Evolutionary conservation across 805 yeast genomes (phyloP).

Genomic region (Starmerella vaccinii): DNA sequence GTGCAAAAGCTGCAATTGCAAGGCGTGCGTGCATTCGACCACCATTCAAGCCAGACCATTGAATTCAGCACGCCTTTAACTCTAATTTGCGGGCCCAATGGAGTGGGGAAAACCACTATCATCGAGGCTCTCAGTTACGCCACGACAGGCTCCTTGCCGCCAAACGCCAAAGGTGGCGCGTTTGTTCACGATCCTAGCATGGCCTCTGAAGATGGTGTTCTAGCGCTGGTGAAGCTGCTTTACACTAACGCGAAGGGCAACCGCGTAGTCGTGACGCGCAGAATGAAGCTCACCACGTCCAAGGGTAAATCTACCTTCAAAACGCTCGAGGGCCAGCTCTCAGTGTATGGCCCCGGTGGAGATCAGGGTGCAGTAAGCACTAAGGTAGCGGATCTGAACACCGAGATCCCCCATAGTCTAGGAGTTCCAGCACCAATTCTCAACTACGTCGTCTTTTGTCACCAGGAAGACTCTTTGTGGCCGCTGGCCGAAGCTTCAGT

Average conservation of each 20-base stretch:
- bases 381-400: slow-evolving; percentile 73
- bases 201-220: slow-evolving; percentile 57
- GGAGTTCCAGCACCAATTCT: slow-evolving; percentile 84
- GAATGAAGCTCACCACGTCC: slow-evolving; percentile 55
- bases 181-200: slow-evolving; percentile 83
- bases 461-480: slow-evolving; percentile 95
- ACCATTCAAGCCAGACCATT: slow-evolving; percentile 73
- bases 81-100: slow-evolving; percentile 88
- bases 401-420: slow-evolving; percentile 65
- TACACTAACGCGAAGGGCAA: slow-evolving; percentile 64
- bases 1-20: slow-evolving; percentile 52
- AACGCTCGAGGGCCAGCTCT: slow-evolving; percentile 78
- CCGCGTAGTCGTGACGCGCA: slow-evolving; percentile 70
- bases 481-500: slow-evolving; percentile 79
- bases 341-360: not conserved
- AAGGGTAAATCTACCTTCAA: slow-evolving; percentile 63
- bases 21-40: slow-evolving; percentile 86
- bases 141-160: slow-evolving; percentile 93
- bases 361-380: slow-evolving; percentile 38
- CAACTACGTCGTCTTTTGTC: slow-evolving; percentile 91
- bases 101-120: slow-evolving; percentile 93
- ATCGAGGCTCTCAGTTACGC: slow-evolving; percentile 90
- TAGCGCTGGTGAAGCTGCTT: slow-evolving; percentile 84
- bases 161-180: slow-evolving; percentile 92
- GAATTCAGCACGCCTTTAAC: slow-evolving; percentile 87